Conservation (phyloP, 129 eudicot genomes). For the Saposhnikovia divaricata region DNA sequence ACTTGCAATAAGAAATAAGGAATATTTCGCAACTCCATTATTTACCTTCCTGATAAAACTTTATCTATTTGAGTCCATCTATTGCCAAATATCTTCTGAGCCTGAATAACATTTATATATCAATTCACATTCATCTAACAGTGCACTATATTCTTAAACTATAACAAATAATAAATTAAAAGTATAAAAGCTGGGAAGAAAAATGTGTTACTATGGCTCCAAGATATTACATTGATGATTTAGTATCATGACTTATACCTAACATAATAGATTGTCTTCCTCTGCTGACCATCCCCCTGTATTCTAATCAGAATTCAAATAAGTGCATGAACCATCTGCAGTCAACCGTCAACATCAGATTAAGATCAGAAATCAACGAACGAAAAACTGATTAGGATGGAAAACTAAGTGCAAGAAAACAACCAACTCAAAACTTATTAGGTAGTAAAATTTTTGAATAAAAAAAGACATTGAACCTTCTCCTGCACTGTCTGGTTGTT, state of each 20-base stretch:
- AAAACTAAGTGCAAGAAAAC: too few species aligned
- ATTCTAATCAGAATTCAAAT: constrained; percentile 87
- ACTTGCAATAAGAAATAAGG: not conserved
- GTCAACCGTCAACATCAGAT: not conserved
- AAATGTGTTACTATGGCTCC: too few species aligned
- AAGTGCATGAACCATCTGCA: constrained; percentile 90
- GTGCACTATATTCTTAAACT: not conserved
- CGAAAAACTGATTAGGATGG: too few species aligned
- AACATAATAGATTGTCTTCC: constrained; percentile 66
- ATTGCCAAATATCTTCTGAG: constrained; percentile 90
- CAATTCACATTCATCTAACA: not conserved
- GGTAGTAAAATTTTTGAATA: too few species aligned
- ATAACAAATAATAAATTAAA: too few species aligned
- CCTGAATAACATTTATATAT: constrained; percentile 35
- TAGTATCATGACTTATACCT: not conserved
- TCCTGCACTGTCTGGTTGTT: too few species aligned
- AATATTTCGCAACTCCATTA: not conserved
- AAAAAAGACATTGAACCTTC: too few species aligned
- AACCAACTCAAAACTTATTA: too few species aligned
- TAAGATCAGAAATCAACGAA: not conserved
- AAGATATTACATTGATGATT: too few species aligned
- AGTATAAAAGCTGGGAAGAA: too few species aligned
- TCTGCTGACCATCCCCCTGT: constrained; percentile 96
- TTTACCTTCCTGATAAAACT: constrained; percentile 97
- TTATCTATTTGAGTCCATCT: constrained; percentile 98